A percentile compares a stretch with the other conserved stretches of the same genome.
Conservation (phyloP, 371 early-diverging fungal genomes). For the Circinella minor region DNA sequence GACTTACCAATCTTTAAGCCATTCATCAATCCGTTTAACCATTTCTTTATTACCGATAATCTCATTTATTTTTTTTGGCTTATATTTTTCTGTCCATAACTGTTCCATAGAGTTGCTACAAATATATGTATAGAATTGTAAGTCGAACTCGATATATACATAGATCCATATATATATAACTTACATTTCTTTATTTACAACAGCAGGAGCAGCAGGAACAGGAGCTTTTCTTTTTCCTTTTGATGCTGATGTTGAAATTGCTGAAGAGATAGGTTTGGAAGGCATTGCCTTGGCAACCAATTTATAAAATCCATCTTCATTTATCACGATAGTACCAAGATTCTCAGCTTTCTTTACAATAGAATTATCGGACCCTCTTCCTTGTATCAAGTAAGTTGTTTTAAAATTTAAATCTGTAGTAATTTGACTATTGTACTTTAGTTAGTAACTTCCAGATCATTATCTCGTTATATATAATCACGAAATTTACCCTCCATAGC, state of each 20-base stretch:
- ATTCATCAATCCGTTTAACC: conserved; percentile 72
- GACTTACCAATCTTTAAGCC: conserved; percentile 76
- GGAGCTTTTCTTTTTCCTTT: background rate
- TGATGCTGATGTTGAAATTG: background rate
- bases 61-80: conserved; percentile 84
- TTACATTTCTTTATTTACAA: background rate
- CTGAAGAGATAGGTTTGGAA: conserved; percentile 17
- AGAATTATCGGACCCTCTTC: conserved; percentile 91
- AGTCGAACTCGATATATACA: too few species aligned
- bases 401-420: conserved; percentile 85
- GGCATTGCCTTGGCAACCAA: conserved; percentile 66
- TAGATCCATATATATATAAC: background rate
- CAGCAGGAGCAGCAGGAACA: background rate
- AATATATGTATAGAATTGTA: background rate
- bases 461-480: too few species aligned
- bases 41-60: conserved; percentile 90
- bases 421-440: conserved; percentile 62
- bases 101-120: conserved; percentile 3
- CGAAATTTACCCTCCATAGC: conserved; percentile 84
- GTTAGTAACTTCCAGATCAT: background rate
- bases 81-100: conserved; percentile 98
- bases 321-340: conserved; percentile 73
- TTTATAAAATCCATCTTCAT: conserved; percentile 90
- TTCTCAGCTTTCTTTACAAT: conserved; percentile 89
- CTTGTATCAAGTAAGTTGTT: conserved; percentile 91